Base-by-base conservation (phyloP, 164 flowering plant species). In the Nymphaea thermarum region DNA sequence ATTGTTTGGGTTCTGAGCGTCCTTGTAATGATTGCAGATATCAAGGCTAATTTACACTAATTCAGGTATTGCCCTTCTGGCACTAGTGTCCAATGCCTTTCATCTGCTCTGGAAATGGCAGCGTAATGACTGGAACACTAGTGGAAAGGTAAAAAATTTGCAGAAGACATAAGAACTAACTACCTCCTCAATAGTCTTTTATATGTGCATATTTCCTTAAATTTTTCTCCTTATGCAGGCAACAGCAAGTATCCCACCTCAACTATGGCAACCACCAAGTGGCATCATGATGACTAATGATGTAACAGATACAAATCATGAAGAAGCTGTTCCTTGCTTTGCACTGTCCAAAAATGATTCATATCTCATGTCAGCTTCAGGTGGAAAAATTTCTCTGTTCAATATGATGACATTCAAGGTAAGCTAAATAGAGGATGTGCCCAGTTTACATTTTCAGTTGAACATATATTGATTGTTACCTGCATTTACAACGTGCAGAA, bases 41-140 rank as follows among this genome's bases (percentile, higher is more conserved):
- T 84, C 89, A 67, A 80, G 86, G 77, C 72, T 89, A 76, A 81
- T 87, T 43, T 89, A 87, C 66, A 86, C 91, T 63, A 87, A 89
- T 70, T 87, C 89, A 15, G 96, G 96, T 5, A 77, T 59, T 76
- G 88, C 87, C 53, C 79, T 89, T 66, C 68, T 89, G 82, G 93
- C 93, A 47, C 71, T 89, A 63, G 86, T 88, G 63, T 86, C 93
- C 73, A 89, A 87, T 82, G 93, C 91, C 6, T 76, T 80, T 69
- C 93, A 89, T 70, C 71, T 83, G 43, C 84, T 89, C 14, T 89
- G 96, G 96, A 89, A 87, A 75, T 89, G 96, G 96, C 85, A 76
- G 66, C 68, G 88, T 64, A 79, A 63, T 71, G 93, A 87, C 2
- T 84, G 82, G n/a, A 89, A 86, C 68, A 59, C 86, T 25, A 76